phyloP scores from a whole-genome alignment of 2,329 filamentous ascomycete genomes.

The Penicillium sp. region DNA sequence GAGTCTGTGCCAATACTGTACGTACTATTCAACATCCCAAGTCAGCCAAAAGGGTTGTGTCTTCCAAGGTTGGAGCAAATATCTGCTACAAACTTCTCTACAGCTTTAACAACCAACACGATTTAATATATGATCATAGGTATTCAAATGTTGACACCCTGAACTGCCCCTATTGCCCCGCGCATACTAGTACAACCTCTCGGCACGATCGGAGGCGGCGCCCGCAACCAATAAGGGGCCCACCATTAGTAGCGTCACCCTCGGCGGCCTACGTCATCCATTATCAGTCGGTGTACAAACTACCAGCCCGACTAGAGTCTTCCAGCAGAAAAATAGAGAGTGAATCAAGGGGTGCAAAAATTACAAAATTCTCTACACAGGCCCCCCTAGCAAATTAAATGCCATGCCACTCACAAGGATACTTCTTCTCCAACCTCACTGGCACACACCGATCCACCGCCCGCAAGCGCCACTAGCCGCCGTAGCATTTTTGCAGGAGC shows the following conservation, averaged over 20 bases:
- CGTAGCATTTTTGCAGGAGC: constrained; percentile 15
- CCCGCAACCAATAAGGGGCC: constrained; percentile 17
- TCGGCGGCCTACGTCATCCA: constrained; percentile 19
- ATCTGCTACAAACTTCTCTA: too few species aligned
- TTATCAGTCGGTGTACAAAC: constrained; percentile 9
- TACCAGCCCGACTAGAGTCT: neutral
- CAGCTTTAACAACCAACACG: too few species aligned
- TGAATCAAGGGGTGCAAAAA: neutral
- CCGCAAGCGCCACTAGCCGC: constrained; percentile 27
- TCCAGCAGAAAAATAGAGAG: neutral
- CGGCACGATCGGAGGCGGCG: constrained; percentile 20
- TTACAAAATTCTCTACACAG: neutral
- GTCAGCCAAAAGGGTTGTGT: too few species aligned
- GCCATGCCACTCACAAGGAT: neutral
- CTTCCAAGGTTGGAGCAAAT: too few species aligned
- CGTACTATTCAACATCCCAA: too few species aligned
- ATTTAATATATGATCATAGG: too few species aligned
- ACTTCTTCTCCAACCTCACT: neutral
- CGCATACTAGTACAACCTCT: too few species aligned
- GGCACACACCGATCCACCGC: constrained; percentile 10
- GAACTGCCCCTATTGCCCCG: too few species aligned
- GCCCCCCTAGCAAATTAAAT: neutral
- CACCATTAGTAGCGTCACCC: constrained; percentile 17
- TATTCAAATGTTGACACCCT: too few species aligned
- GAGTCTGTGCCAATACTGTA: too few species aligned